Evolutionary conservation across 129 eudicot genomes (phyloP), one percentile per base, ranked within the genome.

Genomic region (Erigeron canadensis): DNA sequence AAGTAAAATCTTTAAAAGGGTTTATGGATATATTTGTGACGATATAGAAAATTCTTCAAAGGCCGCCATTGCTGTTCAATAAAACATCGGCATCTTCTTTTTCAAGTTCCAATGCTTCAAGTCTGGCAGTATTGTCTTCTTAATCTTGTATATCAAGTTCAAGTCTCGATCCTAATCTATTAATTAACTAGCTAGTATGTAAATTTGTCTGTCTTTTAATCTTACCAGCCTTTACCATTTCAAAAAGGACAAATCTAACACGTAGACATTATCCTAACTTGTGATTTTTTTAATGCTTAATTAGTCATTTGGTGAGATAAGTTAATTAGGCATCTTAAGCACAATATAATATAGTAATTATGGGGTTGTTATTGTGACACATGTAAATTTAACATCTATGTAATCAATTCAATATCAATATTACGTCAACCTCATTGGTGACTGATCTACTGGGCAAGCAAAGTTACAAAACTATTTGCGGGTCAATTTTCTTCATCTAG

Each of bases 331-430:
- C 65, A 19, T 53, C 37, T 70, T 18, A 18, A 69, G 28, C 37
- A 37, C 34, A 70, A 57, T 71, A 71, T 57, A 3, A 56, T 40
- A 55, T 40, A 21, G 23, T 43, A 21, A 48, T 12, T 59, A 1
- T 47, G 75, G 10, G 80, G 80, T 47, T 38, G n/a, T 8, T 18
- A 37, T 5, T 37, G 54, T 45, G 69, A 76, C 80, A 76, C 80
- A 54, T 67, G 67, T 76, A 15, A 46, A 37, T 68, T 62, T 57
- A 5, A 46, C 12, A 56, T 45, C 8, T 18, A 58, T 17, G 23
- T 22, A 44, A 44, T 75, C 46, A 57, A 75, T 55, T 40, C 19
- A 40, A 21, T 41, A 18, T 40, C 19, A 40, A 21, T 41, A 18
- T 70, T 12, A 55, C 63, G 55, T 56, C 46, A 21, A 44, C 16